phyloP scores from a whole-genome alignment of 352 stramenopile genomes.

The Globisporangium acanthophoron region DNA sequence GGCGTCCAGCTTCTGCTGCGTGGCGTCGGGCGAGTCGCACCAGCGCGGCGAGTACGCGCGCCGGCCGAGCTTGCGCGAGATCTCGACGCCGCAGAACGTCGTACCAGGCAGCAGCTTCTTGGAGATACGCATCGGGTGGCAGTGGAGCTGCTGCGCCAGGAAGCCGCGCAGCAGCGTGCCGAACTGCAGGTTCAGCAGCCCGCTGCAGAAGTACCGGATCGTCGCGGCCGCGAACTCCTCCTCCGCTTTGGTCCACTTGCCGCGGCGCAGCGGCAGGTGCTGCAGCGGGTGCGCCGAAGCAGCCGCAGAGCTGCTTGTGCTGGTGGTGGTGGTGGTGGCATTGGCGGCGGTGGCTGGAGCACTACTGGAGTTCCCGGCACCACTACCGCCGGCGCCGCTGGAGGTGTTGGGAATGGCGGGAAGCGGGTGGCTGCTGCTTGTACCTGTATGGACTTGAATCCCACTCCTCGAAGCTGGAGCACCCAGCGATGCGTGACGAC shows the following conservation, averaged over 20 bases:
- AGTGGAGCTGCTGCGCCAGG: constrained; percentile 63
- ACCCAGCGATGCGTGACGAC: neutral
- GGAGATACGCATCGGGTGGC: constrained; percentile 73
- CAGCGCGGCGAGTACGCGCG: constrained; percentile 62
- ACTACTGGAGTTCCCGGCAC: neutral
- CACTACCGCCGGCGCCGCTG: too few species aligned
- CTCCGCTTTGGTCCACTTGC: constrained; percentile 69
- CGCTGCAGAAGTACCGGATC: constrained; percentile 67
- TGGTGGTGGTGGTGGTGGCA: neutral
- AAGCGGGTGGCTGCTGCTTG: neutral
- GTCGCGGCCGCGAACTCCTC: constrained; percentile 59
- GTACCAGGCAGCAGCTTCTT: constrained; percentile 66
- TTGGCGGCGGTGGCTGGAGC: neutral
- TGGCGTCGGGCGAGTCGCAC: constrained; percentile 35
- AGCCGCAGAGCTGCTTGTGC: neutral
- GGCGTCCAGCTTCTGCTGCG: constrained; percentile 32
- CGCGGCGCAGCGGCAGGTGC: constrained; percentile 34
- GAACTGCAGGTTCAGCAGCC: constrained; percentile 61
- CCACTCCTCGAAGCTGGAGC: neutral
- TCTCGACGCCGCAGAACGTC: constrained; percentile 59
- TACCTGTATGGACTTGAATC: constrained; percentile 1
- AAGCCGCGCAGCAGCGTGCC: constrained; percentile 70
- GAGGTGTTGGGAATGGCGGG: too few species aligned
- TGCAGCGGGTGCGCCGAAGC: neutral
- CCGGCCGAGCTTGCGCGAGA: constrained; percentile 69